Percentiles rank a stretch among this genome's conserved stretches.
Conservation (phyloP, 192 early-diverging fungal genomes). For the Linderina pennispora region DNA sequence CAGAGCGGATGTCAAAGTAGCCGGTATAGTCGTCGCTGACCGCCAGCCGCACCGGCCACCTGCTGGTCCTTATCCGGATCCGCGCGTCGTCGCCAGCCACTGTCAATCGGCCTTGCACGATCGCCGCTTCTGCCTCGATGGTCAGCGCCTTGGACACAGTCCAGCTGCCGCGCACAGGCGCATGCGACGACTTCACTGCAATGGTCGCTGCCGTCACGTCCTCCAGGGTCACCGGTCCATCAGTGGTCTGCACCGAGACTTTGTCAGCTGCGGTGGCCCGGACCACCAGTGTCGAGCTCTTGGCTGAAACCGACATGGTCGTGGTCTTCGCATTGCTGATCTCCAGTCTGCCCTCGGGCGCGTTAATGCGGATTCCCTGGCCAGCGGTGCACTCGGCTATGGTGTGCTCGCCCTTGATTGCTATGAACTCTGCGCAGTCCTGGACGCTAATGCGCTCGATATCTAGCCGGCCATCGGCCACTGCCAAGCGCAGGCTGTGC, state of each 20-base stretch:
- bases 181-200: conserved; percentile 3
- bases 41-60: conserved; percentile 15
- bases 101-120: conserved; percentile 9
- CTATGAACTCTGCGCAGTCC: conserved; percentile 12
- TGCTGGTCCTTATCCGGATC: conserved; percentile 4
- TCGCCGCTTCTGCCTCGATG: conserved; percentile 10
- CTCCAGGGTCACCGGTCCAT: conserved; percentile 6
- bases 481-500: conserved; percentile 12
- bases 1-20: conserved; percentile 16
- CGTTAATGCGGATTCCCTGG: conserved; percentile 8
- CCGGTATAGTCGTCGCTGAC: conserved; percentile 15
- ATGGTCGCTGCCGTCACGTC: conserved; percentile 6
- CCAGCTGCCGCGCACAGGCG: conserved; percentile 17
- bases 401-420: conserved; percentile 5
- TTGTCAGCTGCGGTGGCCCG: neutral
- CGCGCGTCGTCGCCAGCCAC: conserved; percentile 1
- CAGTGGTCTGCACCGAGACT: neutral
- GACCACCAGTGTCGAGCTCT: neutral
- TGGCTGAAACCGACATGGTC: neutral
- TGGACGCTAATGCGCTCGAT: neutral
- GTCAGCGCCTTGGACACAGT: conserved; percentile 1
- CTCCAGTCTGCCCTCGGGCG: conserved; percentile 3
- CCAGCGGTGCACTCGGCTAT: conserved; percentile 5
- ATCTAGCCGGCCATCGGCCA: conserved; percentile 15
- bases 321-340: neutral